These are phyloP conservation scores for Talaromyces sp. DNA, from an alignment of 2,329 filamentous ascomycete species.

Conservation along the genomic window DNA sequence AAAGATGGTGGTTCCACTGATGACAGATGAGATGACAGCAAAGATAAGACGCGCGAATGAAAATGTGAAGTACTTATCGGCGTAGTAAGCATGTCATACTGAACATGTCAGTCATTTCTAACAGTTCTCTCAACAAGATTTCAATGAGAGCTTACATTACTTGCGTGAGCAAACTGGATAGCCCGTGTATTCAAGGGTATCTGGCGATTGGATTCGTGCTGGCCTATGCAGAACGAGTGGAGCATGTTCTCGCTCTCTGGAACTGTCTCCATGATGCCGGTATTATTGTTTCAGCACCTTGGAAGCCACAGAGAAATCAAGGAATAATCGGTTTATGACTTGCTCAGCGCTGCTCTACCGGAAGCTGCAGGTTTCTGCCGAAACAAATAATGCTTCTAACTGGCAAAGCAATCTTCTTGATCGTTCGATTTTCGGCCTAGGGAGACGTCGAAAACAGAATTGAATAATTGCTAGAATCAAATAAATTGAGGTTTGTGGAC, in stretches of 20 bases:
- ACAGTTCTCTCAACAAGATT: background rate
- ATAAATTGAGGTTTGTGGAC: background rate
- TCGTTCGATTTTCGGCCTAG: background rate
- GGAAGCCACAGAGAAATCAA: background rate
- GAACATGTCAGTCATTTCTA: slow-evolving; percentile 20
- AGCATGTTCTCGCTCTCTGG: slow-evolving; percentile 35
- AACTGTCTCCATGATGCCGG: slow-evolving; percentile 34
- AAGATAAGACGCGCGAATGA: slow-evolving; percentile 56
- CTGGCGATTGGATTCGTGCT: slow-evolving; percentile 58
- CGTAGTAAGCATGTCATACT: slow-evolving; percentile 66
- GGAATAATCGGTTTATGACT: background rate
- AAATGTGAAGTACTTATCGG: slow-evolving; percentile 62
- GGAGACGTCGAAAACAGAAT: background rate
- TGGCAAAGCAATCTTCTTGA: background rate
- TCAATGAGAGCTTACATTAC: slow-evolving; percentile 45
- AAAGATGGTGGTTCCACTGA: slow-evolving; percentile 39
- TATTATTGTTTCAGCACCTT: too few species aligned
- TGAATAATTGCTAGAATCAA: background rate
- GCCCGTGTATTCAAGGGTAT: slow-evolving; percentile 51
- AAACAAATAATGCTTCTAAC: background rate
- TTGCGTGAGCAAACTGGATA: slow-evolving; percentile 57
- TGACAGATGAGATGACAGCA: slow-evolving; percentile 53
- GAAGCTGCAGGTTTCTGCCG: background rate
- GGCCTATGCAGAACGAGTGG: slow-evolving; percentile 59
- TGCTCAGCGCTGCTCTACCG: background rate